These are phyloP conservation scores for Phanerodontia chrysosporium DNA, from an alignment of 768 basidiomycete species.

Conservation along the genomic window DNA sequence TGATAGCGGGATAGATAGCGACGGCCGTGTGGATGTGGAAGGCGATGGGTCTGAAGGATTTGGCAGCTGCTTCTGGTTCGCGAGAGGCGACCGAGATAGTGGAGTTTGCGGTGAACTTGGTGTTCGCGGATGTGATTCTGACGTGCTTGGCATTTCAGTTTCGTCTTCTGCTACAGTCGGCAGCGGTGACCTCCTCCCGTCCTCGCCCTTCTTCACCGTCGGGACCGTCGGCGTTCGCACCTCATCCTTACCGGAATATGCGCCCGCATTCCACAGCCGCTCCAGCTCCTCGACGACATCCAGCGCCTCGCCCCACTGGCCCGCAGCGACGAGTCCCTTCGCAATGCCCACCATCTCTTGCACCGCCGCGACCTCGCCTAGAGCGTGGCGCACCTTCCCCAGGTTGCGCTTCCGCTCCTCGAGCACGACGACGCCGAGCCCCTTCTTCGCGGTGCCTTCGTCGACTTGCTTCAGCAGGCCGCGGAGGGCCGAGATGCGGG, in stretches of 20 bases:
- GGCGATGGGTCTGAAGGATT: background rate
- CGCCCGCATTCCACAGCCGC: conserved; percentile 43
- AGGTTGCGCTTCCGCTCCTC: conserved; percentile 61
- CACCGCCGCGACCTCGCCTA: conserved; percentile 62
- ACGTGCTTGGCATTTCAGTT: background rate
- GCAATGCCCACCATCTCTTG: conserved; percentile 76
- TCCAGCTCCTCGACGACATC: conserved; percentile 68
- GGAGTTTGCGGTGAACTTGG: background rate
- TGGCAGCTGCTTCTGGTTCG: conserved; percentile 2
- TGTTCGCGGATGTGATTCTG: background rate
- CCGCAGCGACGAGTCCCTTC: conserved; percentile 69
- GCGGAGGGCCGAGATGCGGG: conserved; percentile 70
- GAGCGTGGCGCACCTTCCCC: conserved; percentile 54
- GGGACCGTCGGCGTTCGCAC: background rate
- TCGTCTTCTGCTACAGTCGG: conserved; percentile 21
- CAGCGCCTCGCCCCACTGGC: conserved; percentile 86
- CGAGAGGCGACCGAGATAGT: background rate
- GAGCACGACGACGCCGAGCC: conserved; percentile 66
- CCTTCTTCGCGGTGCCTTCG: conserved; percentile 70
- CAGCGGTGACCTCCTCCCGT: conserved; percentile 12
- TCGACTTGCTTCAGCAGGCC: conserved; percentile 72
- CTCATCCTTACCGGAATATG: background rate
- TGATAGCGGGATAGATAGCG: conserved; percentile 53
- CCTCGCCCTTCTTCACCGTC: conserved; percentile 4
- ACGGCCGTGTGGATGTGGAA: conserved; percentile 4